Percentiles rank a stretch among this genome's conserved stretches.
Conservation (phyloP, 228 moss, liverwort and hornwort species). For the Sphagnum magellanicum region DNA sequence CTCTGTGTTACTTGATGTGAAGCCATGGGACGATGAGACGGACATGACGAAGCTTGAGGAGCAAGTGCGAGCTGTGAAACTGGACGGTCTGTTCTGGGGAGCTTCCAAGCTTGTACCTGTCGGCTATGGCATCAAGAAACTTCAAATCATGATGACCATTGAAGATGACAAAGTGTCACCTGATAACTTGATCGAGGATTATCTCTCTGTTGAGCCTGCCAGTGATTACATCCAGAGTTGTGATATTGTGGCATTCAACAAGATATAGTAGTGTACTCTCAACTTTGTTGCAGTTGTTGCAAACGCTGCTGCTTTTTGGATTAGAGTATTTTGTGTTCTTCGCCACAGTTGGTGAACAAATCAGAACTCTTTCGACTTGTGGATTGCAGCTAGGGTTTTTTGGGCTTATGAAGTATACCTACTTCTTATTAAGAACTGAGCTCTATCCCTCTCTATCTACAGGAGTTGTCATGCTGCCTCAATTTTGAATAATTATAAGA, state of each 20-base stretch:
- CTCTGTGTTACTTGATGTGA: conserved; percentile 58
- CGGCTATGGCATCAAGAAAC: conserved; percentile 40
- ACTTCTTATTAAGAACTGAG: too few relatives aligned
- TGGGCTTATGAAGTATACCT: too few relatives aligned
- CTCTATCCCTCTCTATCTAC: too few relatives aligned
- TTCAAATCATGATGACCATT: conserved; percentile 65
- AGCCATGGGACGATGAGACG: conserved; percentile 59
- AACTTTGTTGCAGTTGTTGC: too few relatives aligned
- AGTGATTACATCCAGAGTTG: conserved; percentile 65
- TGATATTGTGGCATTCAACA: conserved; percentile 67
- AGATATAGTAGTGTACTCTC: conserved; percentile 9
- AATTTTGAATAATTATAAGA: too few relatives aligned
- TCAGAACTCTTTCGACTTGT: too few relatives aligned
- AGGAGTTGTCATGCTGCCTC: too few relatives aligned
- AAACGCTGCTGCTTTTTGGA: too few relatives aligned
- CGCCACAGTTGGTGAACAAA: too few relatives aligned
- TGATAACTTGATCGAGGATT: conserved; percentile 50
- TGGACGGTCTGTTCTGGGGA: conserved; percentile 60
- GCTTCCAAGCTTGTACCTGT: conserved; percentile 37
- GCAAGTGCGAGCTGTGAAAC: conserved; percentile 31
- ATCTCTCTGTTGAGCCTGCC: conserved; percentile 35
- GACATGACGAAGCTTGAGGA: conserved; percentile 45
- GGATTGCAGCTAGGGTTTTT: too few relatives aligned
- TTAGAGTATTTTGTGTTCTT: too few relatives aligned
- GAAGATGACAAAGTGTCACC: conserved; percentile 58